Base-by-base conservation (phyloP, 345 rosid genomes). In the Acer saccharum region DNA sequence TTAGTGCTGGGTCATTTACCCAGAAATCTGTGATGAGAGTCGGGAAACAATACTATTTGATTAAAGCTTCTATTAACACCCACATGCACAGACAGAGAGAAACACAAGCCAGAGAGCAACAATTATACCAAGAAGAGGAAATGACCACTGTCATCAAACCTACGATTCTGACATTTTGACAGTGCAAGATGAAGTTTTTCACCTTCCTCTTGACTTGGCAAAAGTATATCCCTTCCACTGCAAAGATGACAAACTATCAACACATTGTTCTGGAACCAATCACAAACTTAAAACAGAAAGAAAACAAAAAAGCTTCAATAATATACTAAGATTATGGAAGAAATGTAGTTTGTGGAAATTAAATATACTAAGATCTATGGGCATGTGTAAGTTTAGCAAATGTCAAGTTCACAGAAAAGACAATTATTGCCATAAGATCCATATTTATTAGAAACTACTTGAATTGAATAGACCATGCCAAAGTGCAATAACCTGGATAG, bases 141-240 rank as follows among this genome's bases (percentile, higher is more conserved):
- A 86, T 93, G 99, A 21, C 92, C 90, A 68, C 78, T 85, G 75
- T 87, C 89, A 44, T 79, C 55, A 74, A 90, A 92, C 39, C n/a
- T 79, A 63, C 97, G 95, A 50, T 66, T 84, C 76, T 86, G 92
- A 79, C 92, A 78, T 76, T 81, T 87, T 61, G 72, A 83, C 72
- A 91, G 81, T 54, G 84, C 80, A 69, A 46, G 72, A 21, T 78
- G 79, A 71, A 93, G 90, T 74, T 90, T 88, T 80, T 79, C 80
- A 74, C 91, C 86, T 88, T 95, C 99, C 73, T 73, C 89, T 81
- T 67, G 66, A 82, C 95, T 90, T 14, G 97, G 94, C 64, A 93
- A 77, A 71, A 92, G 72, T 65, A 90, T 93, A 88, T 95, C 99
- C 78, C 72, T 90, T 82, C 92, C 96, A 78, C 99, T 93, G 79